Evolutionary conservation across 176 grass and related monocot species (phyloP), one percentile per base, ranked within the genome.

Genomic region (Oryza glumipatula): DNA sequence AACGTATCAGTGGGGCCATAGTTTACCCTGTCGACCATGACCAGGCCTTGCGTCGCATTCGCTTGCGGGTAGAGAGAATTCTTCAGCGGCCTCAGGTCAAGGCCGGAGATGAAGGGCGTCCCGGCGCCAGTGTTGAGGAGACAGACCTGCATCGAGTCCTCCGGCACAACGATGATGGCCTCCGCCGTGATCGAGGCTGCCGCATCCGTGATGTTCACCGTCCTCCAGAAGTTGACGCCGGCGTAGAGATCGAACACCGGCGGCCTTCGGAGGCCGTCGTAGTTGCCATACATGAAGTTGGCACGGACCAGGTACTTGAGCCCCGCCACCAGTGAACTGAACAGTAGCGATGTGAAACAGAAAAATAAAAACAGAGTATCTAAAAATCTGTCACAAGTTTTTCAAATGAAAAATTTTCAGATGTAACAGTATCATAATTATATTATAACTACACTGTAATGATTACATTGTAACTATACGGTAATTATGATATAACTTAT

Each of bases 1-100:
- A 24, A 23, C 2, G 8, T 26, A 65, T 22, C 65, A 1, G 74
- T 10, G 3, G 80, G 33, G 14, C 89, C 89, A 13, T 66, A 65
- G 73, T 91, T 72, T 4, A 47, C 15, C 15, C 82, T 79, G 6
- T 8, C 2, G 8, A 76, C 30, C 11, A 92, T 82, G 14, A 78
- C 51, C 9, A 92, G 82, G 6, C 22, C 65, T 48, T 79, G 79
- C 3, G 36, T 52, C 1, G 35, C 28, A 51, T 78, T 76, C 0
- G 4, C 67, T 0, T n/a, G 52, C 6, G 28, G 35, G 23, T 82
- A 88, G 8, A 83, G 69, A 9, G 2, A 47, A 19, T 84, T 44
- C 58, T 86, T 73, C 2, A 92, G 22, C 4, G 90, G 86, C 77
- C 90, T 74, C 19, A 88, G 19, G 15, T 92, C 90, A 33, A 92